Conservation (phyloP, 371 early-diverging fungal genomes). For the Saksenaea vasiformis region DNA sequence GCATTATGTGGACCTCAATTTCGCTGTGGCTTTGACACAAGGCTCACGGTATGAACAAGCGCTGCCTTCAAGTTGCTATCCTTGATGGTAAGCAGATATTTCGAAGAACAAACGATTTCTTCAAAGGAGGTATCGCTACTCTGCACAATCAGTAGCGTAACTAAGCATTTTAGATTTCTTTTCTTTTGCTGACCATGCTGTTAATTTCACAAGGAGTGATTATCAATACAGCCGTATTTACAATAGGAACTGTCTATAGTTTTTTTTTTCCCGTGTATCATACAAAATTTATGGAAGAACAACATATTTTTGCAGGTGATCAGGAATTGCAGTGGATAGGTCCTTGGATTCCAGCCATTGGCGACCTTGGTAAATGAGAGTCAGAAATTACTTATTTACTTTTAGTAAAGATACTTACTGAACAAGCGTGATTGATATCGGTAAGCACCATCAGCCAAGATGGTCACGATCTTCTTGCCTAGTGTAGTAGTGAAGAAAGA, state of each 20-base stretch:
- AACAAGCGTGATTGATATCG: conserved; percentile 91
- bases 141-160: no score
- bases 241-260: neutral
- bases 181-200: no score
- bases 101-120: no score
- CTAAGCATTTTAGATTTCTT: no score
- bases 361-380: conserved; percentile 35
- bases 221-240: neutral
- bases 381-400: neutral
- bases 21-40: neutral
- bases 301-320: conserved; percentile 84
- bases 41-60: neutral
- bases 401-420: conserved; percentile 48
- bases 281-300: conserved; percentile 53
- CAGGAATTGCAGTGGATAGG: conserved; percentile 76
- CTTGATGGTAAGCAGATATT: no score
- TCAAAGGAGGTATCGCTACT: no score
- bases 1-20: neutral
- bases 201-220: no score
- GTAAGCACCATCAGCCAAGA: conserved; percentile 91
- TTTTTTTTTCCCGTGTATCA: neutral
- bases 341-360: conserved; percentile 87
- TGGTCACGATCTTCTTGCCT: conserved; percentile 78
- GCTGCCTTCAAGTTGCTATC: no score
- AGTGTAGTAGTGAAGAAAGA: neutral